Percentiles rank a stretch among this genome's conserved stretches.
Evolutionary conservation across 768 basidiomycete species (phyloP).

Genomic region (Auricularia auricula-judae): DNA sequence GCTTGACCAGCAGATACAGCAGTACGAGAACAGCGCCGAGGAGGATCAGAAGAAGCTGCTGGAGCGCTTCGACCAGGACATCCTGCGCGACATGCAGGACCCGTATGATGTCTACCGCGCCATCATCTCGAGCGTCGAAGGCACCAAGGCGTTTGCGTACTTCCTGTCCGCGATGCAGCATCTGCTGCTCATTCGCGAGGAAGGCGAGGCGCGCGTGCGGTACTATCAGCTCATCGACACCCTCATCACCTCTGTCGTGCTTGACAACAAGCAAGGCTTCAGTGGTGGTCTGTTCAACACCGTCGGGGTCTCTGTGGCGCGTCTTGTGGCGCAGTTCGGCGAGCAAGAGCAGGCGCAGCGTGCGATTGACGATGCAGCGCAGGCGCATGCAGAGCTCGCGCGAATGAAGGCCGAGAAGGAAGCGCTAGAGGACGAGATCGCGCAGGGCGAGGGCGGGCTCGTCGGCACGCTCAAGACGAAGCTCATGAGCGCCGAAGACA

Average conservation of each 20-base stretch:
- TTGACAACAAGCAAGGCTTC: slow-evolving; percentile 71
- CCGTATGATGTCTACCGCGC: slow-evolving; percentile 84
- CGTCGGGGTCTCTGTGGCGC: slow-evolving; percentile 81
- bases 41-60: slow-evolving; percentile 66
- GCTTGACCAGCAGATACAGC: slow-evolving; percentile 56
- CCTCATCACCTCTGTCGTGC: slow-evolving; percentile 79
- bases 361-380: slow-evolving; percentile 67
- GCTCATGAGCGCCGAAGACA: slow-evolving; percentile 59
- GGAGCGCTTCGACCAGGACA: slow-evolving; percentile 64
- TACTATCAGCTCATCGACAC: slow-evolving; percentile 89
- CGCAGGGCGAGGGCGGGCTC: slow-evolving; percentile 70
- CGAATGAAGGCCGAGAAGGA: slow-evolving; percentile 76
- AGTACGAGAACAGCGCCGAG: slow-evolving; percentile 50
- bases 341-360: slow-evolving; percentile 75
- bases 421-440: slow-evolving; percentile 66
- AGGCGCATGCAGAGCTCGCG: slow-evolving; percentile 50
- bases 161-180: slow-evolving; percentile 94
- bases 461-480: slow-evolving; percentile 73
- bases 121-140: slow-evolving; percentile 63
- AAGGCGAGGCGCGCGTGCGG: slow-evolving; percentile 72
- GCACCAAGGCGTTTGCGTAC: slow-evolving; percentile 69
- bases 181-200: slow-evolving; percentile 79
- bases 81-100: slow-evolving; percentile 65
- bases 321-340: slow-evolving; percentile 80
- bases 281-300: slow-evolving; percentile 66